Evolutionary conservation across 352 stramenopile genomes (phyloP).

Genomic region (Pelagophyceae sp.): DNA sequence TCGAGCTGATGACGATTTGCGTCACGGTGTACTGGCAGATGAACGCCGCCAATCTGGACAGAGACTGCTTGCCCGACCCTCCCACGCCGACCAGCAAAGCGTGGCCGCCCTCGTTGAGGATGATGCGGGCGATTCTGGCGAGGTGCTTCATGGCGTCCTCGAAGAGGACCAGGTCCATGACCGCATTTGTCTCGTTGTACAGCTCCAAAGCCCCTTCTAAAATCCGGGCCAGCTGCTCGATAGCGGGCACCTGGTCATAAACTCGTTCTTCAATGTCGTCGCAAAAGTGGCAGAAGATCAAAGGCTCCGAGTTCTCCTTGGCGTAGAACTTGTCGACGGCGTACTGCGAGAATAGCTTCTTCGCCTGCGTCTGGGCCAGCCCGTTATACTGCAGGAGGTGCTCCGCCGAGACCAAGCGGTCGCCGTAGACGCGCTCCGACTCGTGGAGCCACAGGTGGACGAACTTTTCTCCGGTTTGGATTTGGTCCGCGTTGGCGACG

Average conservation of each 20-base stretch:
- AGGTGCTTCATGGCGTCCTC: conserved; percentile 92
- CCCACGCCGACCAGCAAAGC: conserved; percentile 85
- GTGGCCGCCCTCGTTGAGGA: conserved; percentile 74
- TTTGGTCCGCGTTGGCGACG: conserved; percentile 77
- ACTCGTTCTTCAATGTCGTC: conserved; percentile 74
- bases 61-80: conserved; percentile 81
- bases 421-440: conserved; percentile 86
- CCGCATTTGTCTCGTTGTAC: conserved; percentile 86
- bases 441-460: conserved; percentile 86
- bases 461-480: conserved; percentile 81
- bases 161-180: conserved; percentile 48
- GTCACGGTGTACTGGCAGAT: conserved; percentile 79
- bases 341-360: conserved; percentile 80
- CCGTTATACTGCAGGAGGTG: conserved; percentile 86
- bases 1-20: conserved; percentile 86
- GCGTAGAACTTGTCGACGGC: conserved; percentile 88
- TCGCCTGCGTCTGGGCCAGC: conserved; percentile 80
- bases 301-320: conserved; percentile 80
- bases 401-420: conserved; percentile 68
- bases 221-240: conserved; percentile 69
- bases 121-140: conserved; percentile 82
- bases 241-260: conserved; percentile 69
- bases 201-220: conserved; percentile 75
- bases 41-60: conserved; percentile 78
- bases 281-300: conserved; percentile 91